Base-by-base conservation (phyloP, 306 rosid genomes). In the Spatholobus suberectus region DNA sequence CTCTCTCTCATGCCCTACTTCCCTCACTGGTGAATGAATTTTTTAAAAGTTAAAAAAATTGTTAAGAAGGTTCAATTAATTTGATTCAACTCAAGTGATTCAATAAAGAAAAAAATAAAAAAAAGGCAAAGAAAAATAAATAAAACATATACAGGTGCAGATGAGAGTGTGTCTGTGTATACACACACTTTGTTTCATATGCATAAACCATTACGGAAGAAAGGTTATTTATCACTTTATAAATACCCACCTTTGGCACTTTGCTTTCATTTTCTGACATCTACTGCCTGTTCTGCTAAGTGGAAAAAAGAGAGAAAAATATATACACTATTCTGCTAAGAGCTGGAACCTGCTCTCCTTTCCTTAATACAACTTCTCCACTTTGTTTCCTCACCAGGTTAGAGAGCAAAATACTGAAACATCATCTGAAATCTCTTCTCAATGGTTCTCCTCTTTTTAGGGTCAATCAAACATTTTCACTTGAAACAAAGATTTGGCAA, bases 261-360 rank as follows among this genome's bases (percentile, higher is more conserved):
- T 75, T 76, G 80, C 93, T 89, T 86, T 89, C 90, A 84, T 86
- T 82, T 87, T 79, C 85, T 88, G 72, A 79, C 81, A 80, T 85
- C 88, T 82, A 52, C 61, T 75, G 27, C 89, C 69, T 17, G 35
- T 82, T 85, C 55, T 77, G 73, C 81, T 70, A 82, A 79, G 57
- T 81, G 69, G 75, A 29, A 58, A 70, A 78, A 81, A 81, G 43
- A 59, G 54, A 44, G 73, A 37, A 52, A 65, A 58, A 24, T 13
- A 26, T 7, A 66, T 27, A 34, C 29, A 23, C 18, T 11, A 27
- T 44, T 27, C 62, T 32, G 82, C 77, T 61, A 84, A 87, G 81
- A 82, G 67, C 81, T 90, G 77, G 76, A 85, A 78, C 73, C 82
- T 77, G 62, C 80, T 72, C 75, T 88, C 80, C 85, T 86, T 70